phyloP scores from a whole-genome alignment of 345 rosid species.

The Psidium friedrichsthalianum region DNA sequence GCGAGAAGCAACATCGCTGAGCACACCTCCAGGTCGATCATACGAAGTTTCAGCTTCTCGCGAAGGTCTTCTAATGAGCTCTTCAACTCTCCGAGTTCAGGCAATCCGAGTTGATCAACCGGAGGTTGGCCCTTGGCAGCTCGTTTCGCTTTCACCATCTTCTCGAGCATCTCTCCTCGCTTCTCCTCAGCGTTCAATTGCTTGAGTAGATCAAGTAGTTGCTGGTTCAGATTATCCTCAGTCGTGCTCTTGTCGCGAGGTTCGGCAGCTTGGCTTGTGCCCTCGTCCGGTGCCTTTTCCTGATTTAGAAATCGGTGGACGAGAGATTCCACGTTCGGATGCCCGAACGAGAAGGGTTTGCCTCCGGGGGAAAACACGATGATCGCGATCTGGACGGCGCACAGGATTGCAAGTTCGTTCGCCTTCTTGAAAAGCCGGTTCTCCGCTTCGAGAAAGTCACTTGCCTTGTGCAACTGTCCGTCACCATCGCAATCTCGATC shows the following conservation, averaged over 20 bases:
- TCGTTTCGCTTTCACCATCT: slow-evolving; percentile 14
- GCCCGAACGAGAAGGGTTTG: slow-evolving; percentile 58
- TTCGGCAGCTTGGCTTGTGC: not conserved
- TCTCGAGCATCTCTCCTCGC: slow-evolving; percentile 13
- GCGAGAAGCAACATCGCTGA: slow-evolving; percentile 19
- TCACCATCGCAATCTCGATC: slow-evolving; percentile 54
- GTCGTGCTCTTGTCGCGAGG: not conserved
- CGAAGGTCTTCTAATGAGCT: slow-evolving; percentile 12
- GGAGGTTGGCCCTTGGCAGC: slow-evolving; percentile 1
- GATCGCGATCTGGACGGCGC: slow-evolving; percentile 41
- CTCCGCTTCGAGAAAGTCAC: slow-evolving; percentile 67
- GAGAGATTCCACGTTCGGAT: slow-evolving; percentile 43
- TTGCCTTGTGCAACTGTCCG: slow-evolving; percentile 42
- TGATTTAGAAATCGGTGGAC: slow-evolving; percentile 22
- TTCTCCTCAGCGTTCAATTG: slow-evolving; percentile 24
- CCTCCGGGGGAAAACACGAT: slow-evolving; percentile 67
- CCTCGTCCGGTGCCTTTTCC: not conserved
- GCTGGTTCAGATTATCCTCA: not conserved
- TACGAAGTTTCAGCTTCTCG: slow-evolving; percentile 8
- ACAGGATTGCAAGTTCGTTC: slow-evolving; percentile 41
- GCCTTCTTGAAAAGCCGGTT: slow-evolving; percentile 59
- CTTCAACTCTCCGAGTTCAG: slow-evolving; percentile 17
- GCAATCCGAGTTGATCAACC: not conserved
- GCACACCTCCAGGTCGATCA: slow-evolving; percentile 22
- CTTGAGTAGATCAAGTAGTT: slow-evolving; percentile 7